Evolutionary conservation across 371 early-diverging fungal genomes (phyloP).

Genomic region (Mucor sp.): DNA sequence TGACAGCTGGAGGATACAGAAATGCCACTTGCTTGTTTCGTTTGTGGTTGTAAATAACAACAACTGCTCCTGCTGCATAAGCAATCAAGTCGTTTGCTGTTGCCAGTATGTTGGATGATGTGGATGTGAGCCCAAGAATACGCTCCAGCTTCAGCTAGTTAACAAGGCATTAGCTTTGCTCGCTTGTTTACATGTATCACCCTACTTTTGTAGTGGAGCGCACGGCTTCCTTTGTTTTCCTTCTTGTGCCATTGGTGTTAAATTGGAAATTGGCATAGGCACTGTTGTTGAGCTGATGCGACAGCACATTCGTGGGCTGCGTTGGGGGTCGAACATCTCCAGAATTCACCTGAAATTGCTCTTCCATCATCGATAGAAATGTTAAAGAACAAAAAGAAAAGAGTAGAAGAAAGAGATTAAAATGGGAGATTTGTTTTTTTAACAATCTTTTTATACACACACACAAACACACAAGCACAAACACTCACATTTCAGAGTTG

Average conservation of each 20-base stretch:
- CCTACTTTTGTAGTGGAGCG: slow-evolving; percentile 10
- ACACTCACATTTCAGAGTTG: background rate
- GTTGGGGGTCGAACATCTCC: slow-evolving; percentile 49
- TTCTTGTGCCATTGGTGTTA: slow-evolving; percentile 19
- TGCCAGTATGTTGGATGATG: slow-evolving; percentile 58
- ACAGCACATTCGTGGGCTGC: slow-evolving; percentile 28
- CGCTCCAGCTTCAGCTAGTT: slow-evolving; percentile 65
- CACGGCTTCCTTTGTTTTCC: slow-evolving; percentile 12
- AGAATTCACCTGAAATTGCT: slow-evolving; percentile 49
- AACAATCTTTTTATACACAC: background rate
- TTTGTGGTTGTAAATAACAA: slow-evolving; percentile 73
- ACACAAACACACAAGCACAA: background rate
- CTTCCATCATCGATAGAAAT: slow-evolving; percentile 29
- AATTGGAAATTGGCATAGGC: background rate
- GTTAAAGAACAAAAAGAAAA: background rate
- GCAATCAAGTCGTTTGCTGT: slow-evolving; percentile 68
- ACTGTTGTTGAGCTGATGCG: slow-evolving; percentile 23
- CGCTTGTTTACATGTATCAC: background rate
- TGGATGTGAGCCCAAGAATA: slow-evolving; percentile 65
- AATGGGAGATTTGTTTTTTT: background rate
- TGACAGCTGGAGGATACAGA: slow-evolving; percentile 48
- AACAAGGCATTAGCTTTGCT: background rate
- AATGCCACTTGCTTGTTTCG: slow-evolving; percentile 70
- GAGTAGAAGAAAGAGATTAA: slow-evolving; percentile 2
- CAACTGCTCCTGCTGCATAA: slow-evolving; percentile 76